Evolutionary conservation across 805 yeast genomes (phyloP).

Genomic region (Monosporozyma aquatica): DNA sequence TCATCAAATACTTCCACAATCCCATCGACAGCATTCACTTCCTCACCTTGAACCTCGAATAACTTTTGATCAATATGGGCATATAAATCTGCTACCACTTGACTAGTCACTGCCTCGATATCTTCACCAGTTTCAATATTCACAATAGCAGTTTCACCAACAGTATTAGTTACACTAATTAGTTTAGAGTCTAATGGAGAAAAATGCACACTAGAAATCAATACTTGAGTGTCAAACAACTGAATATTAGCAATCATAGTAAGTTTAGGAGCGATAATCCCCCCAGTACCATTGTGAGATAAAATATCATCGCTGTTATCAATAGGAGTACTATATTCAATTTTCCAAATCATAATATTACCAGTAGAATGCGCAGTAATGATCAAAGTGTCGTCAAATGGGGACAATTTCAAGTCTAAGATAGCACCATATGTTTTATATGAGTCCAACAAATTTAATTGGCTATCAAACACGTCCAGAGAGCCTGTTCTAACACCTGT

Average conservation of each 20-base stretch:
- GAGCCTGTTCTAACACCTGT: constrained; percentile 58
- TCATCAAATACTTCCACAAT: constrained; percentile 12
- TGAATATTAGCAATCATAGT: constrained; percentile 31
- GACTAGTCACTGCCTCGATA: neutral
- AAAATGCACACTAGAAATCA: constrained; percentile 60
- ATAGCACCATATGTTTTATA: constrained; percentile 50
- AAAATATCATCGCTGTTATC: too few relatives aligned
- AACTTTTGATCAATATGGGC: constrained; percentile 6
- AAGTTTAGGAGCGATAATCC: constrained; percentile 5
- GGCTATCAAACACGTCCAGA: constrained; percentile 34
- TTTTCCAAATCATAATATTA: constrained; percentile 53
- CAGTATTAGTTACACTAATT: constrained; percentile 54
- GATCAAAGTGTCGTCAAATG: constrained; percentile 40
- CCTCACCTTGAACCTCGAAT: constrained; percentile 13
- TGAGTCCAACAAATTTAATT: constrained; percentile 21
- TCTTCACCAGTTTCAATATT: constrained; percentile 10
- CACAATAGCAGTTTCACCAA: constrained; percentile 45
- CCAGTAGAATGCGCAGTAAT: constrained; percentile 80
- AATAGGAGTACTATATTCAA: too few relatives aligned
- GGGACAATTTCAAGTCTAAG: constrained; percentile 64
- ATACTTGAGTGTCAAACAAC: constrained; percentile 38
- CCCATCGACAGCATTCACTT: constrained; percentile 1
- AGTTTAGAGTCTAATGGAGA: constrained; percentile 34
- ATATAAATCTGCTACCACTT: constrained; percentile 5
- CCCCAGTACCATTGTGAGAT: neutral